A percentile compares a stretch with the other conserved stretches of the same genome.
Conservation (phyloP, 768 basidiomycete genomes). For the Boletus rex-veris region DNA sequence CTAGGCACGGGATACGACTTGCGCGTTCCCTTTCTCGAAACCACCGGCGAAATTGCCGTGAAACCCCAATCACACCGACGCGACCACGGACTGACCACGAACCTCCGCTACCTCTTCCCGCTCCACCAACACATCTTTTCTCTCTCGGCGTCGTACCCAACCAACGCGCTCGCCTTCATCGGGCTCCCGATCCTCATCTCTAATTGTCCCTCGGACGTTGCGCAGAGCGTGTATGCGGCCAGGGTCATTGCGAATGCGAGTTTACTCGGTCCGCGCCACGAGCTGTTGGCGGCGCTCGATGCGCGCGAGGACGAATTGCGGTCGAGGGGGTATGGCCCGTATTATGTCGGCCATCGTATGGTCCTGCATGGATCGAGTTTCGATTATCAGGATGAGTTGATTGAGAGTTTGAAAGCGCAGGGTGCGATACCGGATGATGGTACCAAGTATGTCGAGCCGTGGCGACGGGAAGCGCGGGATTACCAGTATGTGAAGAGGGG, state of each 20-base stretch:
- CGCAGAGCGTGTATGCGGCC: conserved; percentile 47
- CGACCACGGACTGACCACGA: conserved; percentile 38
- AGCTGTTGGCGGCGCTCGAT: conserved; percentile 41
- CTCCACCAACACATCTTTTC: conserved; percentile 53
- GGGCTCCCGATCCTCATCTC: conserved; percentile 42
- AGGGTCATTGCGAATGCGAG: conserved; percentile 42
- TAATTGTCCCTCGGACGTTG: conserved; percentile 47
- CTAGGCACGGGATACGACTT: conserved; percentile 56
- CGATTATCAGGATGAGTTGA: neutral
- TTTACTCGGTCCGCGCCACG: conserved; percentile 38
- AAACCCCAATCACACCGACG: conserved; percentile 15
- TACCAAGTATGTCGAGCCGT: neutral
- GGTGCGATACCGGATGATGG: neutral
- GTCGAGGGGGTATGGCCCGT: conserved; percentile 45
- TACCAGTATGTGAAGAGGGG: neutral
- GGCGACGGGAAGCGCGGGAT: neutral
- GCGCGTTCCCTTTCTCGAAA: conserved; percentile 46
- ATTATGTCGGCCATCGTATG: neutral
- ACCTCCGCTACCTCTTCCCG: conserved; percentile 53
- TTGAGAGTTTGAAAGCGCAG: neutral
- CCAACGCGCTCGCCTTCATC: neutral
- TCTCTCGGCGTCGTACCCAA: conserved; percentile 33
- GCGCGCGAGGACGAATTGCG: conserved; percentile 39
- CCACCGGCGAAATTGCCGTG: conserved; percentile 21
- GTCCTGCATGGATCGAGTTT: neutral